Conservation (phyloP, 352 stramenopile genomes). For the Phytophthora agathidicida region DNA sequence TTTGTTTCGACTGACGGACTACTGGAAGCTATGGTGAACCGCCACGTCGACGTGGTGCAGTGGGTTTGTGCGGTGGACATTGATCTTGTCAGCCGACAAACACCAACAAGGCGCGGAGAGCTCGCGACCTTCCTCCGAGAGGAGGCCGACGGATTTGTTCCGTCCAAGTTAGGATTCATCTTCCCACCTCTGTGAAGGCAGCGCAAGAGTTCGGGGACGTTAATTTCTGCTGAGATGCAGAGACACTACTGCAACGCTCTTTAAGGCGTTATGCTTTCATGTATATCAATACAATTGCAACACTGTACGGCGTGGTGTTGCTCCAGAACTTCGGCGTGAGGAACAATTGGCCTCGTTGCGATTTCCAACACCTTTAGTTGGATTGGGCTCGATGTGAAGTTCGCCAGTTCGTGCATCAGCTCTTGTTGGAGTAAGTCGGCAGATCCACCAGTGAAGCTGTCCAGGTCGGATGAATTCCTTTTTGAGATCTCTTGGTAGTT, state of each 20-base stretch:
- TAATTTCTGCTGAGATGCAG: slow-evolving; percentile 24
- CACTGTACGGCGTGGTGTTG: too few relatives aligned
- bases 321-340: too few relatives aligned
- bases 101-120: slow-evolving; percentile 21
- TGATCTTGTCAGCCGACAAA: slow-evolving; percentile 28
- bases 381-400: too few relatives aligned
- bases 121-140: slow-evolving; percentile 37
- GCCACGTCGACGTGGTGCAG: slow-evolving; percentile 45
- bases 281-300: slow-evolving; percentile 20
- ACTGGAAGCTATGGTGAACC: slow-evolving; percentile 29
- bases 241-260: slow-evolving; percentile 22
- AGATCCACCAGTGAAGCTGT: too few relatives aligned
- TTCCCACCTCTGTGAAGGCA: slow-evolving; percentile 32
- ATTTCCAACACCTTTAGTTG: slow-evolving; percentile 28
- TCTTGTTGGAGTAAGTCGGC: too few relatives aligned
- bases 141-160: slow-evolving; percentile 34
- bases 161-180: slow-evolving; percentile 30
- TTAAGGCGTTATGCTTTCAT: slow-evolving; percentile 30
- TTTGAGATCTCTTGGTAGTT: too few relatives aligned
- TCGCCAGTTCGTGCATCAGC: too few relatives aligned
- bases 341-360: neutral
- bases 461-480: too few relatives aligned
- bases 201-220: slow-evolving; percentile 2
- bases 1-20: slow-evolving; percentile 40
- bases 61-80: slow-evolving; percentile 36